Evolutionary conservation across 495 filamentous ascomycete species (phyloP), one percentile per base, ranked within the genome.

Genomic region (Aspergillus baeticus): DNA sequence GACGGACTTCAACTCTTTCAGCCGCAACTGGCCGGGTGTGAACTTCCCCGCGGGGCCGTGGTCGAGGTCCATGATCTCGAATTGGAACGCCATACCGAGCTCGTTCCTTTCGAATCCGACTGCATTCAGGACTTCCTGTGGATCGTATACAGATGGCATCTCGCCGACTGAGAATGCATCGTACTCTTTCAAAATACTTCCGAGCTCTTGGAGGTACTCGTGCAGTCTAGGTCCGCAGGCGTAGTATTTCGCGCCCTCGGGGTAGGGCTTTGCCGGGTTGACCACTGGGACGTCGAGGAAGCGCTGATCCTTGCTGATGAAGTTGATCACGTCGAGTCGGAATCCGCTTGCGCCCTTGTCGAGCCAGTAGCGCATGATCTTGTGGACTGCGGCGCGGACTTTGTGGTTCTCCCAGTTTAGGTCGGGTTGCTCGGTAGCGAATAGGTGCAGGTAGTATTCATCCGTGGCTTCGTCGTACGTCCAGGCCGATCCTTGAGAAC

Each of bases 371-470:
- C 77, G 71, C 77, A 90, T 84, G 36, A 81, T 79, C 22, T 82
- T 75, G 49, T 87, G 82, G 20, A 90, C 84, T 0, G 86, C 86
- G 51, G 83, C 63, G 5, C 85, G 76, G 6, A 81, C 77, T 2
- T 73, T 77, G 5, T 74, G 75, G 22, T 84, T 82, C 57, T 90
- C 86, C 86, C 87, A 90, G 71, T 91, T 90, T 10, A 90, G 79
- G 61, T 91, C 87, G 0, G 87, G 87, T 56, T 89, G 85, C 45
- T 84, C 76, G 5, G 74, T 70, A 2, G 81, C 77, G 55, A 84
- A 90, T 4, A 89, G 71, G 58, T 87, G 85, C 1, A 91, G 78
- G 60, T 87, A 90, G 61, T 89, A 90, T 63, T 90, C 81, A 11
- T 79, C 71, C 0, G 83, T 87, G 4, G 64, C 58, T 39, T 85